Evolutionary conservation across 345 rosid genomes (phyloP).

Genomic region (Capsella bursapastoris): DNA sequence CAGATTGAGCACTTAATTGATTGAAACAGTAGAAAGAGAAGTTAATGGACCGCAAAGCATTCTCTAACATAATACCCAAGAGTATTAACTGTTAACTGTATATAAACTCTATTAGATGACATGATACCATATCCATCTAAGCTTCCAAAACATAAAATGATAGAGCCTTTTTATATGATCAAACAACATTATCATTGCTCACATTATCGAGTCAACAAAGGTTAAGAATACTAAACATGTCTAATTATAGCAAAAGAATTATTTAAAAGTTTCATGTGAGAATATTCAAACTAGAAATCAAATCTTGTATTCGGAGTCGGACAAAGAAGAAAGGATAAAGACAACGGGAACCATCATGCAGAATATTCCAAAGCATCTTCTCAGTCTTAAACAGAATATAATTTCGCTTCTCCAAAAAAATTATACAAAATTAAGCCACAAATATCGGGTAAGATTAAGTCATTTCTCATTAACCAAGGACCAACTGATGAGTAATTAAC

Average conservation of each 20-base stretch:
- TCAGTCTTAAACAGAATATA: slow-evolving; percentile 2
- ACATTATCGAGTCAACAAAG: neutral
- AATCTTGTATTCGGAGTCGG: slow-evolving; percentile 16
- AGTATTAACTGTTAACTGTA: no score
- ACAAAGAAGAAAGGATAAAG: slow-evolving; percentile 21
- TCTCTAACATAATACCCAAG: slow-evolving; percentile 1
- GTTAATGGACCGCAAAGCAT: neutral
- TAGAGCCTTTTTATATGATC: neutral
- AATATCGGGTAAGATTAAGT: slow-evolving; percentile 24
- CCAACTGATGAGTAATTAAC: neutral
- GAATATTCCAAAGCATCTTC: slow-evolving; percentile 47
- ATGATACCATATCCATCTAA: slow-evolving; percentile 4
- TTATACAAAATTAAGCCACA: slow-evolving; percentile 10
- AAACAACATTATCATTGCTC: neutral
- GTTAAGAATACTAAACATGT: neutral
- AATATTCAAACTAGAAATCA: neutral
- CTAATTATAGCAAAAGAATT: neutral
- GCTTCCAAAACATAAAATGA: neutral
- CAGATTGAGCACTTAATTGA: neutral
- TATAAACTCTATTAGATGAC: neutral
- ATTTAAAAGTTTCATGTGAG: neutral
- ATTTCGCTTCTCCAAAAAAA: neutral
- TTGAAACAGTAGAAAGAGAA: neutral
- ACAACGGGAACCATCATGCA: slow-evolving; percentile 26
- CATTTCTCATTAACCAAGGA: neutral